Percentiles rank a stretch among this genome's conserved stretches.
Conservation (phyloP, 2,329 filamentous ascomycete species). For the Rutstroemia sp. region DNA sequence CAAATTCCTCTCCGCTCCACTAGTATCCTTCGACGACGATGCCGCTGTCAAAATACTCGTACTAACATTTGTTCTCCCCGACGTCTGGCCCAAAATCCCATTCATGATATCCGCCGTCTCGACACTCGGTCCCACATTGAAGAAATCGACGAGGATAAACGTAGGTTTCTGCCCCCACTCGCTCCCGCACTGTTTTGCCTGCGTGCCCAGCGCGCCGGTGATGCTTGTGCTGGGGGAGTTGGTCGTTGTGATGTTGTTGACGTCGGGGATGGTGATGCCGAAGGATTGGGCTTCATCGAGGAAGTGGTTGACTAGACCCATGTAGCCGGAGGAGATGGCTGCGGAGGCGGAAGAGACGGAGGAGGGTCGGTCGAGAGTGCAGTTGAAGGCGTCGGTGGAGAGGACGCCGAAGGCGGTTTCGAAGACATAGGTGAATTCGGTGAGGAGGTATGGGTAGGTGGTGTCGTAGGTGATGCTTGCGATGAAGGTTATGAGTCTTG, state of each 20-base stretch:
- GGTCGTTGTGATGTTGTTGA: constrained; percentile 52
- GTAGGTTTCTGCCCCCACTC: constrained; percentile 59
- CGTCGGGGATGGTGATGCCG: constrained; percentile 53
- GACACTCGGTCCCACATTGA: constrained; percentile 63
- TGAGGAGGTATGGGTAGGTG: constrained; percentile 49
- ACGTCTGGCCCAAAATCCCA: constrained; percentile 32
- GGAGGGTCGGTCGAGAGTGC: constrained; percentile 59
- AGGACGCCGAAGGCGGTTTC: constrained; percentile 65
- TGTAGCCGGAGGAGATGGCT: constrained; percentile 50
- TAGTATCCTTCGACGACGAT: background rate
- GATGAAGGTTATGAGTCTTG: constrained; percentile 62
- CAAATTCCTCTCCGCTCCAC: background rate
- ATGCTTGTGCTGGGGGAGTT: constrained; percentile 46
- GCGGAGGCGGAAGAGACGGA: constrained; percentile 39
- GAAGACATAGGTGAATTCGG: constrained; percentile 61
- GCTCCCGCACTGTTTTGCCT: constrained; percentile 45
- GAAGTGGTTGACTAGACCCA: constrained; percentile 79
- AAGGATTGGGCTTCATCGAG: constrained; percentile 50
- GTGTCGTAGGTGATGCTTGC: constrained; percentile 42
- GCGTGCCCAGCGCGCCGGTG: constrained; percentile 46
- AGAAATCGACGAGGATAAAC: constrained; percentile 76
- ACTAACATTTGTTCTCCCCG: constrained; percentile 20
- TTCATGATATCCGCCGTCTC: constrained; percentile 64
- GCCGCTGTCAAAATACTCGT: constrained; percentile 16
- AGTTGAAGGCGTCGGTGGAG: constrained; percentile 59